phyloP scores from a whole-genome alignment of 208 protist species.

The Borovskyia barvae region DNA sequence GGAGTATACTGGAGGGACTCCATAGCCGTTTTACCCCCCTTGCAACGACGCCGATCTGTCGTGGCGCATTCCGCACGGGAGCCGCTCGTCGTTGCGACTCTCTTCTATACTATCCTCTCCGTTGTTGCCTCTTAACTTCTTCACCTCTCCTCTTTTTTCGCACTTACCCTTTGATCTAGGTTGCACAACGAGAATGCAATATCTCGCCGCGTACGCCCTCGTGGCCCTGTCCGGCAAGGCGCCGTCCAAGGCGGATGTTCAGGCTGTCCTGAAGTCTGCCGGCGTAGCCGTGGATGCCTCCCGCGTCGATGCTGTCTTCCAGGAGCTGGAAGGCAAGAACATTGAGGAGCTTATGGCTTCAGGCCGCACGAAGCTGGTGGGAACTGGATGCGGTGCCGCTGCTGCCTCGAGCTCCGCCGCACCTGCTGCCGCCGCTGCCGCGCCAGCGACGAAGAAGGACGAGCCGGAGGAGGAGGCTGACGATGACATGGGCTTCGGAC shows the following conservation, averaged over 20 bases:
- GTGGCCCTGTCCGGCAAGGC: constrained; percentile 78
- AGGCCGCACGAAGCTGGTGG: constrained; percentile 89
- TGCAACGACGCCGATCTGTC: too few relatives aligned
- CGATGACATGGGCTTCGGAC: constrained; percentile 90
- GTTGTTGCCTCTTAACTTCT: too few relatives aligned
- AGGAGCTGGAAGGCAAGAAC: constrained; percentile 89
- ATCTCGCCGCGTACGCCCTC: constrained; percentile 93
- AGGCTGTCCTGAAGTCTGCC: constrained; percentile 90
- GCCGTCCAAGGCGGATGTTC: constrained; percentile 77
- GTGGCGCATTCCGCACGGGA: too few relatives aligned
- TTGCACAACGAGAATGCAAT: constrained; percentile 74
- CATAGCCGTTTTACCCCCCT: too few relatives aligned
- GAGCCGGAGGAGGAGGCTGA: constrained; percentile 80
- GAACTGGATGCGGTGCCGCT: constrained; percentile 41
- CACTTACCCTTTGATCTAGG: too few relatives aligned
- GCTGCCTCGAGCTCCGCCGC: constrained; percentile 40
- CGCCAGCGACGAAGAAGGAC: constrained; percentile 57
- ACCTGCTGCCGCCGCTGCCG: constrained; percentile 28
- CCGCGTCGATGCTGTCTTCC: constrained; percentile 71
- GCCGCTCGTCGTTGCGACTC: too few relatives aligned
- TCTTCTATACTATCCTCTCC: too few relatives aligned
- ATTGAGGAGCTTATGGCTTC: constrained; percentile 84
- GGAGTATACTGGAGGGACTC: too few relatives aligned
- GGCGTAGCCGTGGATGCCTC: constrained; percentile 71
- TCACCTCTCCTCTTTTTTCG: too few relatives aligned